Evolutionary conservation across 176 grass and related monocot genomes (phyloP).

Genomic region (Ensete ventricosum): DNA sequence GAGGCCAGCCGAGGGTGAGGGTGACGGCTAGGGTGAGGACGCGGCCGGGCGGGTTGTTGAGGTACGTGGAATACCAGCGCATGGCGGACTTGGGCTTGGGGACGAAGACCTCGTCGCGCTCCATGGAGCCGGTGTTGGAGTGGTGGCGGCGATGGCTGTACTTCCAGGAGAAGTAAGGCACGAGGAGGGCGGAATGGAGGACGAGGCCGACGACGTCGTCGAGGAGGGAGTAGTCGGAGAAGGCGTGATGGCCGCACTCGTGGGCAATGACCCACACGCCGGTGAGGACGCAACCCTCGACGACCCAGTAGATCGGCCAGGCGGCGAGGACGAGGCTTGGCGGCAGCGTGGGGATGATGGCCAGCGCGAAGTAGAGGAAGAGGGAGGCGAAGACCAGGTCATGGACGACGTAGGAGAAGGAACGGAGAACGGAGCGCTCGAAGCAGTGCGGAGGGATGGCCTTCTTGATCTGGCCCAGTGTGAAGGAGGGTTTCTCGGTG

Average conservation of each 20-base stretch:
- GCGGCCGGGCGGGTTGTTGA: conserved; percentile 61
- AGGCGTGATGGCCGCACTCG: too few relatives aligned
- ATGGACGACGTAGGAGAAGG: conserved; percentile 13
- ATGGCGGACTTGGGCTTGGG: conserved; percentile 40
- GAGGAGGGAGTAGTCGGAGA: too few relatives aligned
- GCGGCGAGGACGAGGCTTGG: conserved; percentile 5
- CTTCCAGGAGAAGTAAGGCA: too few relatives aligned
- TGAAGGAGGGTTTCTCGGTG: conserved; percentile 56
- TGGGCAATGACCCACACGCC: conserved; percentile 33
- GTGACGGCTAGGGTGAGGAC: conserved; percentile 9
- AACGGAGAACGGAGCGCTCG: too few relatives aligned
- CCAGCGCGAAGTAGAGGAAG: conserved; percentile 54
- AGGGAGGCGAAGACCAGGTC: conserved; percentile 45
- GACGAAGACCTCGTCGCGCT: too few relatives aligned
- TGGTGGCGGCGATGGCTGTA: too few relatives aligned
- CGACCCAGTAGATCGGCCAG: conserved; percentile 34
- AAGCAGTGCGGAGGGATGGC: too few relatives aligned
- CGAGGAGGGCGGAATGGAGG: too few relatives aligned
- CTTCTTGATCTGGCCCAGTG: conserved; percentile 29
- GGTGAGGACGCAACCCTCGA: conserved; percentile 65
- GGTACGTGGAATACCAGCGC: conserved; percentile 43
- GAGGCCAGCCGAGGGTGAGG: conserved; percentile 66
- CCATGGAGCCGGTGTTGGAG: too few relatives aligned
- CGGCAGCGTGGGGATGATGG: conserved; percentile 40
- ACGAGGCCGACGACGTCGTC: too few relatives aligned